Percentiles rank a stretch among this genome's conserved stretches.
Evolutionary conservation across 805 yeast species (phyloP).

Genomic region (Naumovozyma dairenensis): DNA sequence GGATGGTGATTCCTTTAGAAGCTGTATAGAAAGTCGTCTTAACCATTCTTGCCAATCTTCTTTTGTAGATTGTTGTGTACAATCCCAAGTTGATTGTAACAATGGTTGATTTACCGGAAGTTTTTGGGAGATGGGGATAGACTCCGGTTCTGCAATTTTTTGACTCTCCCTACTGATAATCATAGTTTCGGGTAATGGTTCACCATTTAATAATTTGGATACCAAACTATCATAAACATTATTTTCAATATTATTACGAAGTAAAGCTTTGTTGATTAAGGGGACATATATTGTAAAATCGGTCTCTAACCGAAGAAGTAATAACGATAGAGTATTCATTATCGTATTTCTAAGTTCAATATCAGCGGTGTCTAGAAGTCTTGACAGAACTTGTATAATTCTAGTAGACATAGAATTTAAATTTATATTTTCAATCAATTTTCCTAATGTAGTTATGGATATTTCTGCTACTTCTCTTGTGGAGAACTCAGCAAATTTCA

Average conservation of each 20-base stretch:
- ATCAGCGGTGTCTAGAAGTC: slow-evolving; percentile 42
- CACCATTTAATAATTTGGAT: slow-evolving; percentile 62
- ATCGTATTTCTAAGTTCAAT: slow-evolving; percentile 53
- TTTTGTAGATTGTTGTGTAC: slow-evolving; percentile 74
- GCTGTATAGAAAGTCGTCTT: slow-evolving; percentile 67
- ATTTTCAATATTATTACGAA: slow-evolving; percentile 52
- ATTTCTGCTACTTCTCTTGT: slow-evolving; percentile 46
- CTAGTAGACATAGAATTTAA: slow-evolving; percentile 79
- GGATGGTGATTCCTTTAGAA: slow-evolving; percentile 83
- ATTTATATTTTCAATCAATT: slow-evolving; percentile 55
- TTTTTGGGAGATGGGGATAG: slow-evolving; percentile 45
- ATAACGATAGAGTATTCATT: slow-evolving; percentile 64
- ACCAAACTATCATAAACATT: slow-evolving; percentile 70
- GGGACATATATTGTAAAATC: slow-evolving; percentile 81
- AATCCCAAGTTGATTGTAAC: slow-evolving; percentile 80
- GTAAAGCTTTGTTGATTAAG: slow-evolving; percentile 52
- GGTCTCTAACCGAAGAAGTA: slow-evolving; percentile 63
- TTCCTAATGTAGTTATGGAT: slow-evolving; percentile 74
- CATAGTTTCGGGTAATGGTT: slow-evolving; percentile 67
- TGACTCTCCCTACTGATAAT: slow-evolving; percentile 36
- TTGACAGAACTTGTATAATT: slow-evolving; percentile 69
- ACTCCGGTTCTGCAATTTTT: slow-evolving; percentile 26
- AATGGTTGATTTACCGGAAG: slow-evolving; percentile 55
- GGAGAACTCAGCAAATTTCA: slow-evolving; percentile 64
- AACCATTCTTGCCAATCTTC: slow-evolving; percentile 98